Evolutionary conservation across 2,329 filamentous ascomycete species (phyloP), one percentile per base, ranked within the genome.

Genomic region (Neofusicoccum umdonicola): DNA sequence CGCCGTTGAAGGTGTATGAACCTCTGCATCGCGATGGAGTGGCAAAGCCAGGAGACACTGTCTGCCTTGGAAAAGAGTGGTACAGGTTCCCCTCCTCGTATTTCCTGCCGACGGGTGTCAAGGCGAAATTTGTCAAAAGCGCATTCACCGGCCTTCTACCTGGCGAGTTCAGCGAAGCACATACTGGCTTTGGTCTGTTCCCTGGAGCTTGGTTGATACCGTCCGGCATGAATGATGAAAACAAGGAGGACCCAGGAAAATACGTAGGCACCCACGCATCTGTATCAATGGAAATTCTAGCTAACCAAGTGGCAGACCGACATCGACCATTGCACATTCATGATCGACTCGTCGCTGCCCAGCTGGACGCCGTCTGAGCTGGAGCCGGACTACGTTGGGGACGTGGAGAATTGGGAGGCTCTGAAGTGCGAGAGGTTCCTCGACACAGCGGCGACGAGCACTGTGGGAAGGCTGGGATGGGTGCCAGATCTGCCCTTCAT

Each of bases 61-160:
- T 99, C 2, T 99, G 95, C 76, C 86, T 97, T 44, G 93, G 92
- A 34, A 99, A 98, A 75, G 95, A 99, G 75, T 99, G 95, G 95
- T 97, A 99, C 77, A 91, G 95, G 41, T 98, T 97, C 74, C 94
- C 95, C 1, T 94, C 91, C 0, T 96, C 93, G 0, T 98, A 93
- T 80, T 93, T 95, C 74, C 82, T 99, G 3, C 94, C 95, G 0
- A 82, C 88, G n/a, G 85, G 87, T 57, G 91, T 95, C 81, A 89
- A 87, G 68, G 90, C 91, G 70, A 97, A 95, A 70, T 99, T 97
- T 72, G 82, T 99, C 70, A 91, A 90, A 69, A 96, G 92, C 70
- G 92, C 95, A 68, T 99, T 99, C 76, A 85, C 85, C 8, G 95
- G 95, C 1, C 82, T 99, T 17, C 81, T 99, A 4, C 95, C 95